Evolutionary conservation across 2,329 filamentous ascomycete species (phyloP).

Genomic region (Arthrinium puccinioides): DNA sequence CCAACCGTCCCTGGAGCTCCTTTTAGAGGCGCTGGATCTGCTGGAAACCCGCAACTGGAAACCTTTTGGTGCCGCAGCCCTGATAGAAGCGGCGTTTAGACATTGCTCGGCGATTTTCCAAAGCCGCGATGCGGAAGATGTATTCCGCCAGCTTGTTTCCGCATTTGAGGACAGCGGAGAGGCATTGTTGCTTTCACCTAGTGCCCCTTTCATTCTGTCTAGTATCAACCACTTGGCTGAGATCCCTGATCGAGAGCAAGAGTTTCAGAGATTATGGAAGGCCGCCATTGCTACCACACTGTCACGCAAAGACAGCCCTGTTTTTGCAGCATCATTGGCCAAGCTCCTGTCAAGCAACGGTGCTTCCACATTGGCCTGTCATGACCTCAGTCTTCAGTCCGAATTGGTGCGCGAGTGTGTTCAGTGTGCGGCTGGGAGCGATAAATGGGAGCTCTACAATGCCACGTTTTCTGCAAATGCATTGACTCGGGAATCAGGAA

Average conservation of each 20-base stretch:
- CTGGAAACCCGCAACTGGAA: slow-evolving; percentile 47
- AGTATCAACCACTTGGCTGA: slow-evolving; percentile 52
- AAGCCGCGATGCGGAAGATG: slow-evolving; percentile 17
- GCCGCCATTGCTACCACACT: slow-evolving; percentile 35
- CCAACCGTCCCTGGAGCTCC: slow-evolving; percentile 22
- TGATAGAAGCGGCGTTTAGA: slow-evolving; percentile 33
- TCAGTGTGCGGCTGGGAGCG: slow-evolving; percentile 26
- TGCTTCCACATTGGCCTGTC: slow-evolving; percentile 29
- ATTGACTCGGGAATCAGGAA: slow-evolving; percentile 27
- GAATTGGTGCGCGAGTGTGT: slow-evolving; percentile 35
- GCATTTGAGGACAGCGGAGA: slow-evolving; percentile 51
- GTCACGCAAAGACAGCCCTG: slow-evolving; percentile 17
- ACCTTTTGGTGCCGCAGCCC: slow-evolving; percentile 45
- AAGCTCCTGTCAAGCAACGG: slow-evolving; percentile 39
- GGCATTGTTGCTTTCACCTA: slow-evolving; percentile 59
- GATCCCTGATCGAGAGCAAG: slow-evolving; percentile 26
- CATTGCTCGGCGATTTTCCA: slow-evolving; percentile 34
- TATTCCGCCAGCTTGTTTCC: slow-evolving; percentile 35
- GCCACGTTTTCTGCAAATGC: slow-evolving; percentile 36
- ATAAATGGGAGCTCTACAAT: slow-evolving; percentile 39
- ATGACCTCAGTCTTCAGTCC: slow-evolving; percentile 35
- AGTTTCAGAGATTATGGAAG: slow-evolving; percentile 37
- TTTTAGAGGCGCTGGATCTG: slow-evolving; percentile 30
- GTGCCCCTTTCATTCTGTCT: slow-evolving; percentile 57
- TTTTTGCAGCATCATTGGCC: slow-evolving; percentile 28